These are phyloP conservation scores for Malus hybrid DNA, from an alignment of 331 rosid species.

Conservation along the genomic window DNA sequence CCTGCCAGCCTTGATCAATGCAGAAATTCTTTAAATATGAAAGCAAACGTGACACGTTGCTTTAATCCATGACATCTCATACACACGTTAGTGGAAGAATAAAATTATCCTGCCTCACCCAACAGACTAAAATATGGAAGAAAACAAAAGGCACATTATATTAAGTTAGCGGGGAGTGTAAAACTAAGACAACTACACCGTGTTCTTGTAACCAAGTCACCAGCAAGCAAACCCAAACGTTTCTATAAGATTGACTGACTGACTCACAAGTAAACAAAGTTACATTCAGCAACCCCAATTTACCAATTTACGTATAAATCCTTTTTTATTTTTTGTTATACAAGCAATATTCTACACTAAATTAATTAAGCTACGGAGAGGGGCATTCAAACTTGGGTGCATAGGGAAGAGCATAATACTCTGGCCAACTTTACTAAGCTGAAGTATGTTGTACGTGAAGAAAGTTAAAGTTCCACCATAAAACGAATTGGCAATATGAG, in stretches of 20 bases:
- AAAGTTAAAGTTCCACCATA: no score
- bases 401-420: no score
- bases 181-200: conserved; percentile 27
- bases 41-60: conserved; percentile 27
- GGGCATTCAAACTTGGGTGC: no score
- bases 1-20: conserved; percentile 23
- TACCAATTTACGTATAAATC: not conserved
- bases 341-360: no score
- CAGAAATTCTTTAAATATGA: conserved; percentile 12
- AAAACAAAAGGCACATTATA: conserved; percentile 4
- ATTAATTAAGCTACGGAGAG: no score
- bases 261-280: not conserved
- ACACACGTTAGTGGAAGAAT: conserved; percentile 14
- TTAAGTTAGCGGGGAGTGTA: not conserved
- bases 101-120: not conserved
- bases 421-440: no score
- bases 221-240: not conserved
- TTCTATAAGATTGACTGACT: not conserved
- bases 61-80: conserved; percentile 1
- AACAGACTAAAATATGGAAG: conserved; percentile 22
- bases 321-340: no score
- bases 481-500: no score
- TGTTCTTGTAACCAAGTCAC: conserved; percentile 26
- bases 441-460: no score
- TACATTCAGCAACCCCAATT: not conserved